Conservation (phyloP, 768 basidiomycete species). For the Kwoniella sp. region DNA sequence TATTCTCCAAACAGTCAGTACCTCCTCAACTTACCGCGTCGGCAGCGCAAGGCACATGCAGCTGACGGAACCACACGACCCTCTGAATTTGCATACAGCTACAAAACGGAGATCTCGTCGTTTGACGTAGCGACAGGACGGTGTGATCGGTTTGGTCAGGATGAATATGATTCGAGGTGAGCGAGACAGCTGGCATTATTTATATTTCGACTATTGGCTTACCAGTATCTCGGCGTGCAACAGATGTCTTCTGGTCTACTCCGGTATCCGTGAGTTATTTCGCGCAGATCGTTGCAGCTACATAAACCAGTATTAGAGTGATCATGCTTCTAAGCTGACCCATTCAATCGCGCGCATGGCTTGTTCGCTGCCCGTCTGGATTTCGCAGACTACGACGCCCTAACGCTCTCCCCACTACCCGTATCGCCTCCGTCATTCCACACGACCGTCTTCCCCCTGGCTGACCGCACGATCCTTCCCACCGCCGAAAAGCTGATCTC, state of each 20-base stretch:
- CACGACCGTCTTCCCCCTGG: slow-evolving; percentile 74
- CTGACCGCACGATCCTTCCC: slow-evolving; percentile 49
- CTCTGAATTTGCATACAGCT: slow-evolving; percentile 54
- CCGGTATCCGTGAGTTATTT: slow-evolving; percentile 69
- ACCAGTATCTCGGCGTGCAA: background rate
- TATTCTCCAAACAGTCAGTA: slow-evolving; percentile 70
- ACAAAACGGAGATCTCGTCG: slow-evolving; percentile 79
- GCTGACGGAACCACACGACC: too few relatives aligned
- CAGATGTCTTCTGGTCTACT: slow-evolving; percentile 80
- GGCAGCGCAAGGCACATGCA: background rate
- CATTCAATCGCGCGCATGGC: too few relatives aligned
- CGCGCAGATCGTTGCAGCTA: too few relatives aligned
- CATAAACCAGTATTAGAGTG: background rate
- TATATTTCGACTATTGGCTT: slow-evolving; percentile 8
- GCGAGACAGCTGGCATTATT: slow-evolving; percentile 37
- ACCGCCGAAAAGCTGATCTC: slow-evolving; percentile 70
- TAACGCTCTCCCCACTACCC: slow-evolving; percentile 74
- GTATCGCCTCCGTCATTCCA: slow-evolving; percentile 85
- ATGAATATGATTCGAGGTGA: slow-evolving; percentile 57
- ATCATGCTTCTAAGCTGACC: background rate
- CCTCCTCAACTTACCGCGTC: background rate
- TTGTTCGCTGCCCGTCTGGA: background rate
- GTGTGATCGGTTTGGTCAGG: slow-evolving; percentile 75
- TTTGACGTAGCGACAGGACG: slow-evolving; percentile 91
- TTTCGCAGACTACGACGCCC: slow-evolving; percentile 79